Evolutionary conservation across 148 eudicot genomes (phyloP).

Genomic region (Diospyros kaki): DNA sequence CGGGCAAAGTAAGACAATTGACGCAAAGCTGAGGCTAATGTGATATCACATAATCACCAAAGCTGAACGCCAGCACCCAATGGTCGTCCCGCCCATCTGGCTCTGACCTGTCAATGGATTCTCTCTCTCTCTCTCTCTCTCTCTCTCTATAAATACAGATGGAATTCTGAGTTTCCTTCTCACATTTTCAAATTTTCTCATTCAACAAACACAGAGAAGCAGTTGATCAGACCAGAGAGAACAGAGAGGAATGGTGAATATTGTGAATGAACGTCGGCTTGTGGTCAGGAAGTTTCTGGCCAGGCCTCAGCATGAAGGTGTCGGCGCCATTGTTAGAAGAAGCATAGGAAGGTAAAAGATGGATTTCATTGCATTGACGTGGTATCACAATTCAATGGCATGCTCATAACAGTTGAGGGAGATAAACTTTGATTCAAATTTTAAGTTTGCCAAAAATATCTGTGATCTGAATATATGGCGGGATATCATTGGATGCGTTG

Average conservation of each 20-base stretch:
- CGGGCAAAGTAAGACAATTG: too few species aligned
- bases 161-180: background rate
- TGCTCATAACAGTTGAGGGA: too few species aligned
- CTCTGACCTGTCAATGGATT: too few species aligned
- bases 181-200: background rate
- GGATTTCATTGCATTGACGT: background rate
- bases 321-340: conserved; percentile 74
- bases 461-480: too few species aligned
- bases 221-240: background rate
- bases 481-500: too few species aligned
- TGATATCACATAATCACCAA: too few species aligned
- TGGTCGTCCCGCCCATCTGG: too few species aligned
- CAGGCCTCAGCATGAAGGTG: conserved; percentile 81
- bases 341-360: conserved; percentile 70
- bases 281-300: conserved; percentile 65
- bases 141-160: conserved; percentile 16
- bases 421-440: too few species aligned
- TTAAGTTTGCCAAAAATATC: too few species aligned
- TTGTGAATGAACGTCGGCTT: conserved; percentile 39
- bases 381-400: background rate
- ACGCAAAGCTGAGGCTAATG: too few species aligned
- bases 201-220: background rate
- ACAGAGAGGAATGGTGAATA: conserved; percentile 19
- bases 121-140: background rate
- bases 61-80: too few species aligned